Base-by-base conservation (phyloP, 805 yeast genomes). In the Lipomyces starkeyi region DNA sequence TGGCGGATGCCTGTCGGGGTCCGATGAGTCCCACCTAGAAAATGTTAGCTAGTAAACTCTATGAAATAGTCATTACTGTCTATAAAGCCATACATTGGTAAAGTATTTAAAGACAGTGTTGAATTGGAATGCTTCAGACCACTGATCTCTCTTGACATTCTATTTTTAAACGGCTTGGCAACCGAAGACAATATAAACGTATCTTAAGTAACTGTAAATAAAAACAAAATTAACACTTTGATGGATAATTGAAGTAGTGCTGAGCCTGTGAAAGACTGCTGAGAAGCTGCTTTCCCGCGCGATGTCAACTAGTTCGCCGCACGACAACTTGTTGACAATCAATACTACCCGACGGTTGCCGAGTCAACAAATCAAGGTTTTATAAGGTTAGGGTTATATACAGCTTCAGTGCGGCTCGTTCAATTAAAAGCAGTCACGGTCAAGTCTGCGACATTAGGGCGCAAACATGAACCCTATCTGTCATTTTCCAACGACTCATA, bases 1-100 rank as follows among this genome's bases (percentile, higher is more conserved):
- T 1, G 81, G 81, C n/a, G 83, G 83, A 43, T 79, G 79, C 65
- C 82, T 72, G 61, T 70, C 67, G 2, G 83, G 83, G 63, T 81
- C 82, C 20, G 78, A 76, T 34, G 82, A 79, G 58, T 81, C 83
- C 83, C 83, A 80, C 73, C 78, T 76, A 27, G 58, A 47, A 22
- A 1, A 3, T 11, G n/a, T n/a, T 8, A n/a, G 47, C 32, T 6
- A 11, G 34, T 37, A 29, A 29, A 29, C 20, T 29, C 40, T 17
- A 34, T 47, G 6, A 7, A 40, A 17, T n/a, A 37, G 11, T 17
- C 29, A 29, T 25, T 3, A 34, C 25, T 14, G 17, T 55, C 14
- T 27, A 59, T 66, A 29, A 64, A 37, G 27, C 49, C 60, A 35
- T 63, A 66, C 62, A 71, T 64, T 40, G 64, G 64, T 25, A 64